These are phyloP conservation scores for Beauveria bassiana DNA, from an alignment of 2,329 filamentous ascomycete genomes.

Conservation along the genomic window DNA sequence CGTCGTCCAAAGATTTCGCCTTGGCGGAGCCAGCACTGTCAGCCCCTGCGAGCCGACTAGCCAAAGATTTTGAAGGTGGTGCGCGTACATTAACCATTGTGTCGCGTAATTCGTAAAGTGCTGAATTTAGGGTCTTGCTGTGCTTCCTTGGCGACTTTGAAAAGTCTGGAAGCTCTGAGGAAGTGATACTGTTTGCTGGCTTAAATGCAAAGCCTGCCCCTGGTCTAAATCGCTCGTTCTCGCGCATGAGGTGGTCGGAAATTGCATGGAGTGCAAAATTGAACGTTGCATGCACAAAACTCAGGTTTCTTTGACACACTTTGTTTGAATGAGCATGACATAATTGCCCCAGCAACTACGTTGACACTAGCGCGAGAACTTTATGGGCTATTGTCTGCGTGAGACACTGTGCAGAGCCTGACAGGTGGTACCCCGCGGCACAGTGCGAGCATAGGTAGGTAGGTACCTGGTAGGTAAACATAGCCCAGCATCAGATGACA, in stretches of 20 bases:
- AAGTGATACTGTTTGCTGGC: slow-evolving; percentile 23
- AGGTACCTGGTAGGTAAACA: no score
- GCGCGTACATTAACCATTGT: slow-evolving; percentile 41
- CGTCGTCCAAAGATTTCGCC: slow-evolving; percentile 18
- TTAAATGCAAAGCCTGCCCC: slow-evolving; percentile 25
- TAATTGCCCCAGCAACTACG: slow-evolving; percentile 24
- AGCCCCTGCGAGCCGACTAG: slow-evolving; percentile 24
- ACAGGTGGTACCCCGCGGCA: slow-evolving; percentile 1
- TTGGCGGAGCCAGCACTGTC: slow-evolving; percentile 14
- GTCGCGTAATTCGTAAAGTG: slow-evolving; percentile 15
- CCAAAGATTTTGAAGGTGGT: slow-evolving; percentile 33
- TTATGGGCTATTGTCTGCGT: neutral
- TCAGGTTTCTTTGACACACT: slow-evolving; percentile 15
- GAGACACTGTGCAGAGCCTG: slow-evolving; percentile 13
- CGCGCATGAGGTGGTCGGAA: slow-evolving; percentile 12
- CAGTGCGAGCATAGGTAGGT: neutral
- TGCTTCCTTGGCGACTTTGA: slow-evolving; percentile 11
- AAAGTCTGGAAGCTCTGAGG: slow-evolving; percentile 17
- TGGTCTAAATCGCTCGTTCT: slow-evolving; percentile 18
- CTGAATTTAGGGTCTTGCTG: slow-evolving; percentile 9
- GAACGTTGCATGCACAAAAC: slow-evolving; percentile 9
- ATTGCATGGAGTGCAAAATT: slow-evolving; percentile 5
- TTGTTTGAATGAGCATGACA: slow-evolving; percentile 18
- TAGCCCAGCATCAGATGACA: no score
- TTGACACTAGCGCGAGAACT: neutral